Evolutionary conservation across 257 asterid species (phyloP), one percentile per base, ranked within the genome.

Genomic region (Pogostemon cablin): DNA sequence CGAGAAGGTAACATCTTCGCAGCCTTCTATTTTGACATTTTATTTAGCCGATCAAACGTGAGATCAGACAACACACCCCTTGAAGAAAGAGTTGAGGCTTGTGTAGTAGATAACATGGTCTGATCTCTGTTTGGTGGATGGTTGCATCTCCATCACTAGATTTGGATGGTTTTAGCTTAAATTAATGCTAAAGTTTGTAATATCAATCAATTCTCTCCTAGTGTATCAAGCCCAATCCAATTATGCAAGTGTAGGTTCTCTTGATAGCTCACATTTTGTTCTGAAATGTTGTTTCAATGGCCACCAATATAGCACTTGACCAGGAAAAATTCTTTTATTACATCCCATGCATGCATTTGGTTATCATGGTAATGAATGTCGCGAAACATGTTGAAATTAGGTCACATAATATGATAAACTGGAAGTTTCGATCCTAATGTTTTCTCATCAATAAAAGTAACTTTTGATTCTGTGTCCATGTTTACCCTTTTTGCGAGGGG

Each of bases 171-270:
- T 40, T 67, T 25, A 72, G 52, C 58, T 44, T 64, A 57, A 69
- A 39, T 37, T 65, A 7, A 9, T 66, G 73, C 12, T 11, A 17
- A 50, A 32, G 39, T 37, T 50, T 10, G 8, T 17, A 34, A 59
- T 35, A 50, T 68, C 66, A 71, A 50, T 71, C 71, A 44, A 54
- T 68, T 75, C 58, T 61, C 6, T 61, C 52, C 4, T 17, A 63
- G 55, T 53, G 44, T 53, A 32, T 69, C 48, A 37, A 41, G 46
- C 59, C 55, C 15, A 46, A 25, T 50, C 9, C 35, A 53, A 20
- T 32, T 54, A 9, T 59, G 32, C 1, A 25, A 25, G 32, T 25
- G 32, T 25, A 25, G 32, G 32, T 25, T 25, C 32, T 25, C 32
- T 25, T 25, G 32, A 25, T 25, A 25, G 32, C 32, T 25, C 32